phyloP scores from a whole-genome alignment of 2,329 filamentous ascomycete species.

The Hypocreales sp. region DNA sequence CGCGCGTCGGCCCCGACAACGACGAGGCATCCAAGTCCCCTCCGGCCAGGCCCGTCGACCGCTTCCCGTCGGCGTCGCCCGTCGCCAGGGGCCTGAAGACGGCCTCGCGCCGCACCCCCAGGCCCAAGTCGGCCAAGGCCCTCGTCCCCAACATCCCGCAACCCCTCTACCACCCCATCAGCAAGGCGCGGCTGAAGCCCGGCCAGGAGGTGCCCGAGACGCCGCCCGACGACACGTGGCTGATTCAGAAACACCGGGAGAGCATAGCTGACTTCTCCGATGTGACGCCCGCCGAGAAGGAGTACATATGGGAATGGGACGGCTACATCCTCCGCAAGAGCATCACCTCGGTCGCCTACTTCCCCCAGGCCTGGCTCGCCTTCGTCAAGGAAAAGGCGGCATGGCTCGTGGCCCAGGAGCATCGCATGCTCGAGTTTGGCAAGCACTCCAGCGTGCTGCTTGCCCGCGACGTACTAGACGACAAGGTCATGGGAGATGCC shows the following conservation, averaged over 20 bases:
- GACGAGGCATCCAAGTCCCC: slow-evolving; percentile 12
- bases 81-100: slow-evolving; percentile 5
- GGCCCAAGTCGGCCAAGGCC: slow-evolving; percentile 13
- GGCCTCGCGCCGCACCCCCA: slow-evolving; percentile 3
- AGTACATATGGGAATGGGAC: slow-evolving; percentile 44
- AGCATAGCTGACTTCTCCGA: slow-evolving; percentile 42
- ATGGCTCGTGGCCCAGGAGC: slow-evolving; percentile 34
- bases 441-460: slow-evolving; percentile 37
- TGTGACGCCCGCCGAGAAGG: slow-evolving; percentile 36
- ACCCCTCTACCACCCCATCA: slow-evolving; percentile 40
- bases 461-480: slow-evolving; percentile 29
- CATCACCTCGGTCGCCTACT: slow-evolving; percentile 34
- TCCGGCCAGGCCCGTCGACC: slow-evolving; percentile 7
- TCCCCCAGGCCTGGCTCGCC: slow-evolving; percentile 33
- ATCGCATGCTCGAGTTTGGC: slow-evolving; percentile 36
- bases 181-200: slow-evolving; percentile 33
- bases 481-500: slow-evolving; percentile 25
- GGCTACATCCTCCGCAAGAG: slow-evolving; percentile 34
- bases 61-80: slow-evolving; percentile 11
- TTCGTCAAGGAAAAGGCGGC: slow-evolving; percentile 33
- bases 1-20: slow-evolving; percentile 21
- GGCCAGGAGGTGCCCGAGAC: slow-evolving; percentile 29
- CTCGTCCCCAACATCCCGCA: slow-evolving; percentile 34
- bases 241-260: slow-evolving; percentile 43
- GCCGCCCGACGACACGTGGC: slow-evolving; percentile 33